Evolutionary conservation across 495 filamentous ascomycete genomes (phyloP).

Genomic region (Copromyces sp.): DNA sequence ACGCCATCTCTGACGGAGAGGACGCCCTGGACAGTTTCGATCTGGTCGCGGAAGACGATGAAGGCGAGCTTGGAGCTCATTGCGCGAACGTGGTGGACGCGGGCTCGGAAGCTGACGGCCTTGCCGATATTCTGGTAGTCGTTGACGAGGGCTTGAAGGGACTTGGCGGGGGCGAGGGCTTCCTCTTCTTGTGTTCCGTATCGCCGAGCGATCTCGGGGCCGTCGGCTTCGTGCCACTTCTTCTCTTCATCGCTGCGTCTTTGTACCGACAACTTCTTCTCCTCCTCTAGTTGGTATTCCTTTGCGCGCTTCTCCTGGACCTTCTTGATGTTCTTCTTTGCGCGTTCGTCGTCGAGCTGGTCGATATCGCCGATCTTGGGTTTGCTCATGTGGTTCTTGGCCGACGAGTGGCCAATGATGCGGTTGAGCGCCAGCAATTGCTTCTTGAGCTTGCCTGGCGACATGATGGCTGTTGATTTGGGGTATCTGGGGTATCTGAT

Average conservation of each 20-base stretch:
- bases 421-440: slow-evolving; percentile 35
- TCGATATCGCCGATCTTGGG: slow-evolving; percentile 39
- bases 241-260: slow-evolving; percentile 37
- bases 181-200: slow-evolving; percentile 44
- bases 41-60: slow-evolving; percentile 72
- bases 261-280: slow-evolving; percentile 34
- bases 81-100: slow-evolving; percentile 73
- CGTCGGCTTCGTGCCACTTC: slow-evolving; percentile 34
- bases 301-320: slow-evolving; percentile 40
- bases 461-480: slow-evolving; percentile 15
- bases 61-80: slow-evolving; percentile 86
- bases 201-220: slow-evolving; percentile 45
- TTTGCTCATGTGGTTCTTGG: slow-evolving; percentile 38
- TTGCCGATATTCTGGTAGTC: slow-evolving; percentile 40
- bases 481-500: neutral
- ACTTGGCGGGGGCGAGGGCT: slow-evolving; percentile 18
- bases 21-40: slow-evolving; percentile 74
- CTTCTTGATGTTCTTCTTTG: slow-evolving; percentile 41
- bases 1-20: slow-evolving; percentile 45
- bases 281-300: slow-evolving; percentile 41
- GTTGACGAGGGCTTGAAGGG: slow-evolving; percentile 15
- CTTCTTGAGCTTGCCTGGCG: slow-evolving; percentile 28
- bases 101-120: slow-evolving; percentile 67
- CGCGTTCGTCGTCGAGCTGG: slow-evolving; percentile 26
- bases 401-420: slow-evolving; percentile 30